Conservation (phyloP, 2,329 filamentous ascomycete species). For the Cephalotrichum gorgonifer region DNA sequence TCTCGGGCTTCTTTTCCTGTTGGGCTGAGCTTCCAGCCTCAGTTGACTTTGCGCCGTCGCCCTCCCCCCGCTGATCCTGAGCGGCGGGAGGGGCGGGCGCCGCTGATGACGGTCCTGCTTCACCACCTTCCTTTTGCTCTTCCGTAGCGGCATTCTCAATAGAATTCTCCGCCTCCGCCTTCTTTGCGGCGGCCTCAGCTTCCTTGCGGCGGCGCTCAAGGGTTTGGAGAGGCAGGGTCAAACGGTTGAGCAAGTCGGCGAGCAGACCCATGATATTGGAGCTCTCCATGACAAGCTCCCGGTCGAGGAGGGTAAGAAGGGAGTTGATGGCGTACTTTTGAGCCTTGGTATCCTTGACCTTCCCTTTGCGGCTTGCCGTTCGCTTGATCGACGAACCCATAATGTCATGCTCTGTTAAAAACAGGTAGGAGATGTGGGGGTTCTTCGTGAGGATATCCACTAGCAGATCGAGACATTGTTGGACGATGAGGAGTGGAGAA, state of each 20-base stretch:
- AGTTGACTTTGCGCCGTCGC: constrained; percentile 13
- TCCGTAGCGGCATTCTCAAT: constrained; percentile 10
- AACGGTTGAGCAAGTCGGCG: constrained; percentile 74
- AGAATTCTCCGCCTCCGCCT: constrained; percentile 7
- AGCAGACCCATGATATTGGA: constrained; percentile 94
- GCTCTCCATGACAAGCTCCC: constrained; percentile 93
- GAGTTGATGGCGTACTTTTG: constrained; percentile 89
- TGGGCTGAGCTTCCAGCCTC: constrained; percentile 13
- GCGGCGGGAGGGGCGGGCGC: constrained; percentile 17
- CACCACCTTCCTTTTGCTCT: constrained; percentile 18
- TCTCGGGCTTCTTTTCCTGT: constrained; percentile 24
- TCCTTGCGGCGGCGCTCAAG: constrained; percentile 78
- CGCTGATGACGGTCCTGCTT: background rate
- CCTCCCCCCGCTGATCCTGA: background rate
- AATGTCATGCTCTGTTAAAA: constrained; percentile 84
- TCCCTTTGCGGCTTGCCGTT: constrained; percentile 70
- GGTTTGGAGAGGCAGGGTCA: constrained; percentile 76
- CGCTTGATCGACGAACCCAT: constrained; percentile 67
- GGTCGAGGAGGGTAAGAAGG: constrained; percentile 75
- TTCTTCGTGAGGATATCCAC: constrained; percentile 79
- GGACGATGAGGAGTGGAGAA: constrained; percentile 87
- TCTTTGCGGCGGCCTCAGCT: constrained; percentile 42
- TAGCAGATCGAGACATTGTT: constrained; percentile 83
- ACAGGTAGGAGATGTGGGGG: constrained; percentile 78
- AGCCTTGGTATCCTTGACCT: constrained; percentile 73